Evolutionary conservation across 1,139 yeast genomes (phyloP).

Genomic region (Hansenula sp.): DNA sequence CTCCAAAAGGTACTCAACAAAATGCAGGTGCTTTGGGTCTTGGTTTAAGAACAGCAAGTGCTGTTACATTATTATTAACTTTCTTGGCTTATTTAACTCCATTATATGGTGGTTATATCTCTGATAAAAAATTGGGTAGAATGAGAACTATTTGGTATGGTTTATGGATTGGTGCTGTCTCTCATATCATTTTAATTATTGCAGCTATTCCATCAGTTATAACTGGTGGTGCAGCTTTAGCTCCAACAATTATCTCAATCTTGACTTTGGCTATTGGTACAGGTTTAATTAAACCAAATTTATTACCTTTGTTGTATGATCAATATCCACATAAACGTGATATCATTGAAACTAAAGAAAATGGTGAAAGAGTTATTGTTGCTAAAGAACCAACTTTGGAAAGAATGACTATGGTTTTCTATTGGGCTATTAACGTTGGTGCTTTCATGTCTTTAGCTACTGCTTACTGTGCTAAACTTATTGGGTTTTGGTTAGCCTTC

Average conservation of each 20-base stretch:
- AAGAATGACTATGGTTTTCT: conserved; percentile 68
- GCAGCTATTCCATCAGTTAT: conserved; percentile 65
- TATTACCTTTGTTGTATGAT: conserved; percentile 73
- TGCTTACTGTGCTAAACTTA: conserved; percentile 57
- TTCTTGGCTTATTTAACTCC: conserved; percentile 82
- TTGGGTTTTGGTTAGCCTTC: conserved; percentile 74
- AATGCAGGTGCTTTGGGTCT: conserved; percentile 52
- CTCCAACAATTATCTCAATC: conserved; percentile 49
- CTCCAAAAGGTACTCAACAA: conserved; percentile 33
- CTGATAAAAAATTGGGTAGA: conserved; percentile 71
- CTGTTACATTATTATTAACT: conserved; percentile 68
- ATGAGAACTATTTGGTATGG: conserved; percentile 60
- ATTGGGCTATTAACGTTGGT: conserved; percentile 74
- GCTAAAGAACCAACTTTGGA: conserved; percentile 69
- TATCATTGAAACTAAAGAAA: conserved; percentile 50
- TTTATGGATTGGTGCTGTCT: conserved; percentile 51
- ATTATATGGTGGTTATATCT: conserved; percentile 64
- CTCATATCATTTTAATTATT: conserved; percentile 57
- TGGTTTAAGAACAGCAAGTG: conserved; percentile 62
- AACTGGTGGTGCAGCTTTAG: conserved; percentile 37
- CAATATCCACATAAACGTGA: conserved; percentile 55
- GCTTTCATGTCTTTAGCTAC: conserved; percentile 73
- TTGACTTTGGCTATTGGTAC: conserved; percentile 70
- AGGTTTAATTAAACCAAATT: conserved; percentile 75
- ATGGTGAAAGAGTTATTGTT: conserved; percentile 62